Evolutionary conservation across 176 grass and related monocot genomes (phyloP), one percentile per base, ranked within the genome.

Genomic region (Musa beccarii): DNA sequence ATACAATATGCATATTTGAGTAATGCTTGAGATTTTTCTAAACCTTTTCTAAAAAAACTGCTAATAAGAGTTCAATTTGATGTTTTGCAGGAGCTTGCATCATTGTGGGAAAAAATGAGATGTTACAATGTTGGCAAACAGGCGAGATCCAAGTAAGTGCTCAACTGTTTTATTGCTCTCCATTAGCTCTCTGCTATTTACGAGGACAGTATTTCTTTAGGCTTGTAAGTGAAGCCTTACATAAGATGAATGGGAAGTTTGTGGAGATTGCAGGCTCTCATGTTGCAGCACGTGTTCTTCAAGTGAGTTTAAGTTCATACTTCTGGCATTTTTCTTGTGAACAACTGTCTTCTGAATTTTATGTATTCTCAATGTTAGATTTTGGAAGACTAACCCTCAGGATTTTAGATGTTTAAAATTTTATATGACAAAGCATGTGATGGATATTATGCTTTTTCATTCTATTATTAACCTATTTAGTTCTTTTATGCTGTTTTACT

Each of bases 81-180:
- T 43, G 34, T 43, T 43, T 80, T 50, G 17, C 84, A 99, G 95
- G 95, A 99, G 43, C 88, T 91, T 50, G 78, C 90, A 12, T 77
- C 85, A 12, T 81, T 99, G 19, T 99, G 95, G 90, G 95, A 99
- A 83, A 99, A 99, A 82, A 94, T 99, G 88, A 82, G 95, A 84
- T 79, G 84, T 8, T 86, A 83, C 13, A 74, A 83, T 67, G 80
- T 89, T 4, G 87, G 78, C 84, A 89, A 87, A 71, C 80, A 87
- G 49, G 85, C 91, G 57, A 86, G 90, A 76, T 87, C 95, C 54
- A 89, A 94, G 95, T 98, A 87, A 82, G 83, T 16, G 55, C 63
- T 72, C 49, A 1, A 51, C 43, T 7, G 68, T 68, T 63, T 53
- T 75, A 54, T 61, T 43, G 56, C 25, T 74, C 2, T 29, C 11